Conservation (phyloP, 257 asterid genomes). For the Knoxia roxburghii region DNA sequence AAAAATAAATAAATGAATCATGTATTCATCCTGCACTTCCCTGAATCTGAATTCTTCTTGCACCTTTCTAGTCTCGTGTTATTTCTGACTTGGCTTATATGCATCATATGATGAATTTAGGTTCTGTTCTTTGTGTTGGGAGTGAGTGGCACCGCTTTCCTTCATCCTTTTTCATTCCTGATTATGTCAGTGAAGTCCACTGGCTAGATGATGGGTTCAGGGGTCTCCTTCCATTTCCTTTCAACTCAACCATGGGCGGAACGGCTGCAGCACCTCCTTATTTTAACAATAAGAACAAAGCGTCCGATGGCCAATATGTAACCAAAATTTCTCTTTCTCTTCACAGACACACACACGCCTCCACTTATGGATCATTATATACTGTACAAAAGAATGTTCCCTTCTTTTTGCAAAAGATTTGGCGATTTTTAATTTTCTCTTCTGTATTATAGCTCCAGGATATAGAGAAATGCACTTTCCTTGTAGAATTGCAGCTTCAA, state of each 20-base stretch:
- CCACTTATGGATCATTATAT: no score
- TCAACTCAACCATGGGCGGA: slow-evolving; percentile 88
- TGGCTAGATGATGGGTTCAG: slow-evolving; percentile 98
- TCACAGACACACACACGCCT: background rate
- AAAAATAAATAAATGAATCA: no score
- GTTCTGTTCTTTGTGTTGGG: slow-evolving; percentile 81
- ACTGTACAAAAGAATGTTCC: background rate
- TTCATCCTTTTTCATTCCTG: slow-evolving; percentile 86
- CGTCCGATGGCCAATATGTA: slow-evolving; percentile 93
- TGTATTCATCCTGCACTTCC: background rate
- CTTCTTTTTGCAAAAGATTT: background rate
- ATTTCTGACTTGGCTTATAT: background rate
- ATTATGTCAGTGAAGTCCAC: slow-evolving; percentile 63
- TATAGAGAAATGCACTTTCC: slow-evolving; percentile 72
- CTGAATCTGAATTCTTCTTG: background rate
- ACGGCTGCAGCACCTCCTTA: slow-evolving; percentile 85
- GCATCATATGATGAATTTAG: slow-evolving; percentile 28
- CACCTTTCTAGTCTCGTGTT: background rate
- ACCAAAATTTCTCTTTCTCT: slow-evolving; percentile 17
- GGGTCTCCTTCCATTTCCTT: slow-evolving; percentile 94
- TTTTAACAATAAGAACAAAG: slow-evolving; percentile 85
- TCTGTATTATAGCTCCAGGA: slow-evolving; percentile 53
- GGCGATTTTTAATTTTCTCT: slow-evolving; percentile 2
- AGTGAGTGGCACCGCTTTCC: slow-evolving; percentile 99
- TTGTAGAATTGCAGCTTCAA: slow-evolving; percentile 76